Evolutionary conservation across 2,329 filamentous ascomycete species (phyloP).

Genomic region (Pseudogymnoascus verrucosus): DNA sequence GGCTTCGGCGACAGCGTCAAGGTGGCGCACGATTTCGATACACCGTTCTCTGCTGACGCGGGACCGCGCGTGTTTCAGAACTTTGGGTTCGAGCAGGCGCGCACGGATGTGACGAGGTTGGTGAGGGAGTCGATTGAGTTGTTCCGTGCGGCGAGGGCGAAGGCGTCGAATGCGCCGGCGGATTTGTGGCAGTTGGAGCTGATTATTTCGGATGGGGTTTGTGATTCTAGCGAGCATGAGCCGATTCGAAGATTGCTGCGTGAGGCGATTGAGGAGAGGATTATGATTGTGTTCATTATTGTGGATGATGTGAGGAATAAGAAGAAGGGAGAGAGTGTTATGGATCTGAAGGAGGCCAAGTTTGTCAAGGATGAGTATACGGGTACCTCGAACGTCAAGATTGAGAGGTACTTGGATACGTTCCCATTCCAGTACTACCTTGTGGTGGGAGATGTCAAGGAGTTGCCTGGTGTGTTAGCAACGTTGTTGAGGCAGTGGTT

Average conservation of each 20-base stretch:
- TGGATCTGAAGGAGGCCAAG: slow-evolving; percentile 80
- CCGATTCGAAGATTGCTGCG: slow-evolving; percentile 73
- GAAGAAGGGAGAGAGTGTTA: slow-evolving; percentile 57
- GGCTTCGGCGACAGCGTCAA: slow-evolving; percentile 81
- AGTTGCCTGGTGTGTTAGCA: slow-evolving; percentile 81
- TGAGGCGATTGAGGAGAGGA: slow-evolving; percentile 82
- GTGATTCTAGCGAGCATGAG: slow-evolving; percentile 72
- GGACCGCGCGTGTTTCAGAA: slow-evolving; percentile 77
- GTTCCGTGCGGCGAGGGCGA: slow-evolving; percentile 65
- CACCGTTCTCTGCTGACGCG: slow-evolving; percentile 70
- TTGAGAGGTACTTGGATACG: slow-evolving; percentile 85
- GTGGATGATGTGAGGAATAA: slow-evolving; percentile 60
- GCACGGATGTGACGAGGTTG: slow-evolving; percentile 77
- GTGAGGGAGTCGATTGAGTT: slow-evolving; percentile 70
- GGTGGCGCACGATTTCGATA: slow-evolving; percentile 78
- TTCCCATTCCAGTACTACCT: slow-evolving; percentile 98
- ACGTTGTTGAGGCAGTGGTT: slow-evolving; percentile 94
- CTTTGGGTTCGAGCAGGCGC: slow-evolving; percentile 77
- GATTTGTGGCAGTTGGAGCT: slow-evolving; percentile 95
- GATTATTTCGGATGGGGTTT: slow-evolving; percentile 89
- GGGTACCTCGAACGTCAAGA: slow-evolving; percentile 61
- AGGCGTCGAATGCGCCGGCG: slow-evolving; percentile 39
- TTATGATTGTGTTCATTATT: slow-evolving; percentile 98
- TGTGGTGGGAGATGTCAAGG: slow-evolving; percentile 84
- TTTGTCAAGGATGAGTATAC: slow-evolving; percentile 59